Percentiles rank a stretch among this genome's conserved stretches.
Evolutionary conservation across 306 rosid genomes (phyloP).

Genomic region (Begonia masoniana): DNA sequence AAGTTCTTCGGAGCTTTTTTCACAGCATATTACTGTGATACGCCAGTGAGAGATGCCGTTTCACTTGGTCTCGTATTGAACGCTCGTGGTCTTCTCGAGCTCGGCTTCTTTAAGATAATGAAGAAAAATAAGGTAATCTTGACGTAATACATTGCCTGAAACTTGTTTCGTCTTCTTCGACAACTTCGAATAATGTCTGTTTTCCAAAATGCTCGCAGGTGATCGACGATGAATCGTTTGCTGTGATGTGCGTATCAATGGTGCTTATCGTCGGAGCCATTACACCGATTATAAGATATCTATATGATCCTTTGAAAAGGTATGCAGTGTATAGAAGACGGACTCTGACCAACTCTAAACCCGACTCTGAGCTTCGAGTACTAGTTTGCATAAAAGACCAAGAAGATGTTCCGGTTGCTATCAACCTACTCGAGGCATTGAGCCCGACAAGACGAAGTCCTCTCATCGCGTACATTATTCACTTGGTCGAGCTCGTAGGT

Average conservation of each 20-base stretch:
- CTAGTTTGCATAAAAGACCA: constrained; percentile 9
- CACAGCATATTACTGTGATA: constrained; percentile 2
- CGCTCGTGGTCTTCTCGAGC: constrained; percentile 24
- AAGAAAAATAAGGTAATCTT: not conserved
- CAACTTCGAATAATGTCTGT: not conserved
- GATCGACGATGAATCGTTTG: constrained; percentile 12
- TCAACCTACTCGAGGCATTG: constrained; percentile 23
- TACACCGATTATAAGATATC: constrained; percentile 9
- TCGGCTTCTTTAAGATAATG: constrained; percentile 9
- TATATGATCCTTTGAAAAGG: constrained; percentile 24
- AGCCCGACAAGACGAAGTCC: constrained; percentile 16
- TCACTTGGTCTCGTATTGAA: constrained; percentile 24
- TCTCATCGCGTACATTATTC: constrained; percentile 14
- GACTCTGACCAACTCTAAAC: constrained; percentile 8
- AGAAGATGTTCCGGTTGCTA: no score
- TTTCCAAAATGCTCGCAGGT: constrained; percentile 7
- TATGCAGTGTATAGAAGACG: constrained; percentile 13
- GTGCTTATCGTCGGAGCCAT: constrained; percentile 8
- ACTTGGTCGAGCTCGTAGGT: constrained; percentile 20
- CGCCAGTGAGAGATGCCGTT: constrained; percentile 15
- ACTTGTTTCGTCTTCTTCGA: not conserved
- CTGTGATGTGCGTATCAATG: constrained; percentile 4
- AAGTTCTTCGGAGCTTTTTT: constrained; percentile 19
- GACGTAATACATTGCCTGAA: not conserved
- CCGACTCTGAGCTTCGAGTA: constrained; percentile 9